Conservation (phyloP, 129 eudicot genomes). For the Rutidosis leptorrhynchoides region DNA sequence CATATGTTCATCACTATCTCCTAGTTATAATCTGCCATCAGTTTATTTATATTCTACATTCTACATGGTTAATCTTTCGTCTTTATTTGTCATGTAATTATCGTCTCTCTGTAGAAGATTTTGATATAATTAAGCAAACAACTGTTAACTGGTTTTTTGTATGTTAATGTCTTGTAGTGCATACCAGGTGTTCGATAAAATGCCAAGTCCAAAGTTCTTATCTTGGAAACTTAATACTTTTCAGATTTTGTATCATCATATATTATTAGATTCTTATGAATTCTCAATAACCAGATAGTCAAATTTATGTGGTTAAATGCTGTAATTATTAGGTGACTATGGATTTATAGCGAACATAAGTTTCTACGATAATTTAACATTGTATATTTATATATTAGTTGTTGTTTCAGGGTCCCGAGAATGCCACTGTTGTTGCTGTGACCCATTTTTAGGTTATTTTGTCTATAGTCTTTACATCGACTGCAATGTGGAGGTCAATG, state of each 20-base stretch:
- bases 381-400: neutral
- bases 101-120: conserved; percentile 29
- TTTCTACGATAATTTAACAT: too few species aligned
- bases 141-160: neutral
- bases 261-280: neutral
- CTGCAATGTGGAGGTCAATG: conserved; percentile 33
- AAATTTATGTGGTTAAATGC: neutral
- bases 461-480: neutral
- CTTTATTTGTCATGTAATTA: neutral
- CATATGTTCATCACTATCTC: neutral
- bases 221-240: neutral
- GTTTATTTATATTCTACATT: neutral
- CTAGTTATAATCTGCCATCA: neutral
- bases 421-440: neutral
- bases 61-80: neutral
- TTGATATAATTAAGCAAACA: neutral
- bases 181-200: conserved; percentile 30
- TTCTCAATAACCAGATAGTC: neutral
- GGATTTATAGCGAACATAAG: neutral
- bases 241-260: neutral
- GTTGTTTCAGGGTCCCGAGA: conserved; percentile 24
- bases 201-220: conserved; percentile 13
- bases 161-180: conserved; percentile 3
- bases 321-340: neutral
- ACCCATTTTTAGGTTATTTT: neutral